phyloP scores from a whole-genome alignment of 2,329 filamentous ascomycete genomes.

The Aureobasidium sp. region DNA sequence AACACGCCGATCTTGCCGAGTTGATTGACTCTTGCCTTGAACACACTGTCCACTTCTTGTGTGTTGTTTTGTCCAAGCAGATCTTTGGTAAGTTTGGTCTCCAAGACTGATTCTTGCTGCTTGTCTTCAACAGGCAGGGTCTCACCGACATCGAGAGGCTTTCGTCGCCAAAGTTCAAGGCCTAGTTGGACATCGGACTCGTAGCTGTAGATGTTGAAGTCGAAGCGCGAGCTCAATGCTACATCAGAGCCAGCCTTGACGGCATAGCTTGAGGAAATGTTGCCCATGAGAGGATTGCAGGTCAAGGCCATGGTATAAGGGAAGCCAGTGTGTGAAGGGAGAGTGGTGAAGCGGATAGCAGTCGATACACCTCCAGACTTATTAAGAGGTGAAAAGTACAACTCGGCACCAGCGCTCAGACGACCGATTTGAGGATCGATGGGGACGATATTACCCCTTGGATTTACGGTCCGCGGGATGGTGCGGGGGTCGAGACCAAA shows the following conservation, averaged over 20 bases:
- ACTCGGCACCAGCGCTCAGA: conserved; percentile 83
- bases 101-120: neutral
- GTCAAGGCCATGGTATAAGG: conserved; percentile 91
- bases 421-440: conserved; percentile 63
- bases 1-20: conserved; percentile 75
- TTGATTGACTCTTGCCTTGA: conserved; percentile 87
- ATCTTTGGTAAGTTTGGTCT: neutral
- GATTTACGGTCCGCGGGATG: conserved; percentile 20
- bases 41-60: conserved; percentile 64
- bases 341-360: conserved; percentile 79
- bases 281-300: conserved; percentile 92
- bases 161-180: conserved; percentile 78
- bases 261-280: conserved; percentile 82
- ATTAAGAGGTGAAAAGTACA: conserved; percentile 93
- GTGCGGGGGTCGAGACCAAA: conserved; percentile 64
- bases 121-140: neutral
- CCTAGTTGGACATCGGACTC: conserved; percentile 90
- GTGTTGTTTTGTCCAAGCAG: neutral
- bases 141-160: neutral
- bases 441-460: conserved; percentile 9
- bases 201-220: conserved; percentile 98
- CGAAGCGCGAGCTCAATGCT: conserved; percentile 81
- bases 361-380: conserved; percentile 89
- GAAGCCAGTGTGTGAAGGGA: conserved; percentile 72
- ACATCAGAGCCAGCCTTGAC: conserved; percentile 77